Base-by-base conservation (phyloP, 179 eudicot genomes). In the Sideroxylon spinosum region DNA sequence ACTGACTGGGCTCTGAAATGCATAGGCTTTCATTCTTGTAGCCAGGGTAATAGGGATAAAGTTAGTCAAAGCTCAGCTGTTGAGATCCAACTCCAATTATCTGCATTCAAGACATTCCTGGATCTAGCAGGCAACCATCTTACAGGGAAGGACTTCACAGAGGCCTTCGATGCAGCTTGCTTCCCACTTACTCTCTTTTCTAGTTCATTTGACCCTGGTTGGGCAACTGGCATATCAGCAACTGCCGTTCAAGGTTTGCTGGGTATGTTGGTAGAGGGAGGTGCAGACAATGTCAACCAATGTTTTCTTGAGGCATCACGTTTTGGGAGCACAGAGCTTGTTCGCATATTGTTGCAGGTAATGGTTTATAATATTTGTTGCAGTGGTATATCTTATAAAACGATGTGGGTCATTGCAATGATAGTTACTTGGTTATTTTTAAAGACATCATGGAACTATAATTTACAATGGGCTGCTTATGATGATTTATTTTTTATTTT, bases 1-100 rank as follows among this genome's bases (percentile, higher is more conserved):
- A 95, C 99, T 23, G 99, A 93, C 79, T 95, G 99, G 99, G 99
- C 99, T 74, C 85, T 93, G 82, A 95, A 95, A 84, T 95, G 99
- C 81, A 95, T 93, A 72, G 94, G 98, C 12, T 93, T 93, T 77
- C 98, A 93, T 86, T 91, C 97, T 66, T 93, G 94, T 68, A 85
- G 91, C 81, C 92, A 90, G 73, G 90, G 91, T 16, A 89, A 89
- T 79, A 86, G 65, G 71, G 94, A 88, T 71, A 85, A 80, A 83
- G 88, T 81, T 76, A 86, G 85, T 78, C 91, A 89, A 37, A 88
- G 87, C 78, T 83, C 97, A 57, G 87, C 88, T 70, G 82, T 87
- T 69, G 93, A 93, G 87, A 87, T 95, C 77, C 95, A 95, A 78
- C 88, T 95, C 78, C 98, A 93, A 79, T 78, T 95, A 80, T 87